Conservation (phyloP, 2,329 filamentous ascomycete species). For the Cytospora piceicola region DNA sequence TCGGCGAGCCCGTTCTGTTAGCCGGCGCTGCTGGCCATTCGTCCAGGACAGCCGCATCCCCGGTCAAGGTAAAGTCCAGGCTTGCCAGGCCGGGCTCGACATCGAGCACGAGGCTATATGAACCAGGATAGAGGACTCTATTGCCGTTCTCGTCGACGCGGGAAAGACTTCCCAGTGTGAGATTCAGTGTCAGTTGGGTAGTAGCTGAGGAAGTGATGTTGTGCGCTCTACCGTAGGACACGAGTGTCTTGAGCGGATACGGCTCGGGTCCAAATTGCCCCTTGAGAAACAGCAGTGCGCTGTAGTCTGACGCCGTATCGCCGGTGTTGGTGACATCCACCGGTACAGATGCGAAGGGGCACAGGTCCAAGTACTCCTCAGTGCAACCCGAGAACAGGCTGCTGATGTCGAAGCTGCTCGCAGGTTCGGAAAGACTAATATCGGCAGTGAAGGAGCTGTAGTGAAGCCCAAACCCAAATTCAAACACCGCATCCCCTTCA, state of each 20-base stretch:
- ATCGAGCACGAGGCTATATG: slow-evolving; percentile 53
- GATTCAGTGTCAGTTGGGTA: slow-evolving; percentile 41
- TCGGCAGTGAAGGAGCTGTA: slow-evolving; percentile 56
- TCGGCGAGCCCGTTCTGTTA: slow-evolving; percentile 8
- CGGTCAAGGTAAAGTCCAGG: slow-evolving; percentile 52
- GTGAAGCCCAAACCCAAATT: slow-evolving; percentile 61
- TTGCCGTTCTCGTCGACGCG: slow-evolving; percentile 55
- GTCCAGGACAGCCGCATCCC: slow-evolving; percentile 47
- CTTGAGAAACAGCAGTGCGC: slow-evolving; percentile 54
- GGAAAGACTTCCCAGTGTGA: slow-evolving; percentile 54
- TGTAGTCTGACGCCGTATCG: slow-evolving; percentile 53
- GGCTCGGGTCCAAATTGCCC: slow-evolving; percentile 52
- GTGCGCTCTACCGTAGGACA: slow-evolving; percentile 52
- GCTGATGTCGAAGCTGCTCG: slow-evolving; percentile 40
- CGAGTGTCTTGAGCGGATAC: slow-evolving; percentile 56
- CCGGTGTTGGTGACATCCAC: slow-evolving; percentile 55
- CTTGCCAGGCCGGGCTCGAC: slow-evolving; percentile 43
- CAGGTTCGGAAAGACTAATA: slow-evolving; percentile 32
- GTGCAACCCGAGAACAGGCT: slow-evolving; percentile 42
- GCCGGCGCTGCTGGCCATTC: slow-evolving; percentile 36
- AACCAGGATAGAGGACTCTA: slow-evolving; percentile 56
- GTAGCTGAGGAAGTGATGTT: slow-evolving; percentile 41
- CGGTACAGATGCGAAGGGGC: slow-evolving; percentile 46
- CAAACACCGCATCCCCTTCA: slow-evolving; percentile 50
- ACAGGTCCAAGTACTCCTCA: slow-evolving; percentile 45